Base-by-base conservation (phyloP, 2,329 filamentous ascomycete species). In the Aspergillus ibericus region DNA sequence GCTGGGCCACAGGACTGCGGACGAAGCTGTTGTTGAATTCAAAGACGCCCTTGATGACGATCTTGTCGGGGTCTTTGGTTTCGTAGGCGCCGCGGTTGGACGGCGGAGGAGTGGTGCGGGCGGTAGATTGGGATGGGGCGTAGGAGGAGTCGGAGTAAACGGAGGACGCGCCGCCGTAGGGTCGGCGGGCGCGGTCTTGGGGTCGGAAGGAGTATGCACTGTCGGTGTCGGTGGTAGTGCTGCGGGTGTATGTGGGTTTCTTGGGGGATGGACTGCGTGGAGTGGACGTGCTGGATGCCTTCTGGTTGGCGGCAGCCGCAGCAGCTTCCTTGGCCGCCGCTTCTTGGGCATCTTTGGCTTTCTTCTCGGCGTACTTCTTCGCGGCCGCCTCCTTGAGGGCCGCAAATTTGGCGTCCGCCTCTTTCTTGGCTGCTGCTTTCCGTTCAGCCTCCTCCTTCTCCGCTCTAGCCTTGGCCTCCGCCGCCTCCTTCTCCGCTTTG, bases 41-140 rank as follows among this genome's bases (percentile, higher is more conserved):
- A 73, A 96, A 98, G 3, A 98, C 95, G 10, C 89, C 95, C 70
- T 90, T 90, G 76, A 99, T 93, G 62, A 96, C 88, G 71, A 99
- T 95, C 83, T 99, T 99, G 78, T 96, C 88, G 0, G 93, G 93
- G 72, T 98, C 92, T 64, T 90, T 91, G 27, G 92, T 97, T 35
- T 86, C 84, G 76, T 97, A 98, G 2, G 91, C 85, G 1, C 88
- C 87, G 49, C 90, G 86, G 63, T 88, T 83, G 3, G 90, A 92
- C 1, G 90, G 88, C 15, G 93, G 92, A 8, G 93, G 91, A 5
- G 91, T 91, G 6, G 93, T 96, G 58, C 87, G 87, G 10, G 91
- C 84, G 1, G 93, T 97, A 15, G 91, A 92, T 59, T 91, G 87
- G 9, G 92, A 96, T 1, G 90, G 85, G 2, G 92, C 89, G 75